Evolutionary conservation across 176 grass and related monocot genomes (phyloP), one percentile per base, ranked within the genome.

Genomic region (Carex kokanica): DNA sequence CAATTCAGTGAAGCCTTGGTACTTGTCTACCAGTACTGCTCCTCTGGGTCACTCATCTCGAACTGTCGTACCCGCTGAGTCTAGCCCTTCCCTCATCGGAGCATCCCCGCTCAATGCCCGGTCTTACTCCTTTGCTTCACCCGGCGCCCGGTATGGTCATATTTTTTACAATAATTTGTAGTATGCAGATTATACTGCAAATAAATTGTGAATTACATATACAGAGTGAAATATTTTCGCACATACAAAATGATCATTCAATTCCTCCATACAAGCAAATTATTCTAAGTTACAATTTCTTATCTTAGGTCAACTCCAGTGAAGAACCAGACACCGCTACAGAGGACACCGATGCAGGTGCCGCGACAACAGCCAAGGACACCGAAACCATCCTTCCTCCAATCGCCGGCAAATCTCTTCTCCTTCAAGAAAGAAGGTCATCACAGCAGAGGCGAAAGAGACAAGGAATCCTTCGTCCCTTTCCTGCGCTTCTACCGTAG

Each of bases 121-220:
- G 6, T 99, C 97, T 51, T 99, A 93, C 91, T 99, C 97, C 84
- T 99, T 99, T 86, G 93, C 97, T 3, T 99, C 97, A 25, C 97
- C 97, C 5, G 93, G 88, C 36, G 87, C 93, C 29, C 88, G 97
- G 80, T 91, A 60, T 14, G n/a, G 2, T 16, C 13, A 24, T 67
- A 54, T 12, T 13, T 82, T 67, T 25, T 16, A 23, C 0, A 52
- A 43, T 64, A 38, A 61, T 40, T 64, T 36, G 18, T 4, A 59
- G 10, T 11, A 9, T 61, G n/a, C 12, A 51, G 11, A 62, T 12
- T 34, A 38, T 27, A 23, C 6, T 31, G 16, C 18, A 60, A 59
- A 7, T 20, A 17, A 60, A 60, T 59, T 59, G 15, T 59, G 0
- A 18, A 60, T 60, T n/a, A 18, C 20, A 5, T 17, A 20, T 60